phyloP scores from a whole-genome alignment of 768 basidiomycete species.

The Ephemerocybe angulata region DNA sequence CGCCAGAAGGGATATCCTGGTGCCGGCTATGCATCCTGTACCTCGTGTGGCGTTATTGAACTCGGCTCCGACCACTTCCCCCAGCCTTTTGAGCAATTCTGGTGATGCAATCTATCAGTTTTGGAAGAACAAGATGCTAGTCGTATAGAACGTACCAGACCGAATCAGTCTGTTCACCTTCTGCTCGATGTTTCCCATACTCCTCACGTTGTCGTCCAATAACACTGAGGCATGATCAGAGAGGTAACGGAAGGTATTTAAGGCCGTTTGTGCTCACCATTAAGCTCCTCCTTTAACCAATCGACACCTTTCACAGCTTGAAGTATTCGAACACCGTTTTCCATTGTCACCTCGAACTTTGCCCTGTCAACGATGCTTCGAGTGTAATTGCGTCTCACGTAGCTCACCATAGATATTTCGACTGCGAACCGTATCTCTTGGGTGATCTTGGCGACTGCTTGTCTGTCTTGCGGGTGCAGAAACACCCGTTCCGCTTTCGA shows the following conservation, averaged over 20 bases:
- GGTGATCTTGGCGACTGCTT: neutral
- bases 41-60: neutral
- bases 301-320: neutral
- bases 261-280: no score
- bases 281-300: slow-evolving; percentile 4
- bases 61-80: neutral
- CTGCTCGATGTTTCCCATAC: no score
- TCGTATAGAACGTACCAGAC: neutral
- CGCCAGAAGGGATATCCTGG: neutral
- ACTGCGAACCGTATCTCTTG: neutral
- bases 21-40: neutral
- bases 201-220: neutral
- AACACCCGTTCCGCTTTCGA: neutral
- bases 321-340: neutral
- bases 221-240: no score
- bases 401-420: neutral
- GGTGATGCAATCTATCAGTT: neutral
- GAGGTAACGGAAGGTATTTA: neutral
- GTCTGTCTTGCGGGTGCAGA: slow-evolving; percentile 26
- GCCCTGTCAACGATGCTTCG: no score
- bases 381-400: neutral
- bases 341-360: neutral
- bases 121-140: neutral
- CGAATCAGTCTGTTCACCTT: no score
- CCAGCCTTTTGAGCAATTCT: neutral